A percentile compares a stretch with the other conserved stretches of the same genome.
phyloP scores from a whole-genome alignment of 2,329 filamentous ascomycete species.

The Cladosporium colombiae region DNA sequence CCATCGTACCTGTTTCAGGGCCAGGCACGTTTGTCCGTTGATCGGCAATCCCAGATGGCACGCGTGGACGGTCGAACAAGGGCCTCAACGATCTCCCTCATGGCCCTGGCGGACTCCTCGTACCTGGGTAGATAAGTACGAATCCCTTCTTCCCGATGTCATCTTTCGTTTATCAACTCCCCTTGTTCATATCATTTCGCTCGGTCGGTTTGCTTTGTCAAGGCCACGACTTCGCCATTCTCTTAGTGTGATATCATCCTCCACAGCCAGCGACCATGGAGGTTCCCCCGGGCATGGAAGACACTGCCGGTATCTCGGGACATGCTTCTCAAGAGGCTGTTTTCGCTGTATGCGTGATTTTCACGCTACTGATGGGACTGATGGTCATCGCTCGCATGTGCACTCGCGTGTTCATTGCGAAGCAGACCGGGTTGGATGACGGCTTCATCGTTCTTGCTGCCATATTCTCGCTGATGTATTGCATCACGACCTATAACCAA shows the following conservation, averaged over 20 bases:
- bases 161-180: not conserved
- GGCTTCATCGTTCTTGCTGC: constrained; percentile 6
- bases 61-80: not conserved
- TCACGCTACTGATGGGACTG: constrained; percentile 14
- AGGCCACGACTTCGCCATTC: not conserved
- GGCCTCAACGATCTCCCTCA: constrained; percentile 15
- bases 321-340: constrained; percentile 10
- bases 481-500: constrained; percentile 13
- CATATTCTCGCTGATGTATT: constrained; percentile 9
- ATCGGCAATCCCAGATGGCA: constrained; percentile 5
- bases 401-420: constrained; percentile 13
- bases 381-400: constrained; percentile 15
- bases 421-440: constrained; percentile 14
- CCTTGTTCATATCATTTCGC: constrained; percentile 3
- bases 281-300: constrained; percentile 4
- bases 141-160: not conserved
- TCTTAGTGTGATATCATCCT: not conserved
- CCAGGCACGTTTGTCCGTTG: constrained; percentile 5
- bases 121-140: constrained; percentile 9
- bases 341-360: constrained; percentile 9
- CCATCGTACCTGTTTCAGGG: constrained; percentile 16
- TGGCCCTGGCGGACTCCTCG: constrained; percentile 1
- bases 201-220: not conserved
- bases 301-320: constrained; percentile 7
- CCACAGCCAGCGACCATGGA: constrained; percentile 7